Conservation (phyloP, 2,329 filamentous ascomycete genomes). For the Colletotrichum liaoningense region DNA sequence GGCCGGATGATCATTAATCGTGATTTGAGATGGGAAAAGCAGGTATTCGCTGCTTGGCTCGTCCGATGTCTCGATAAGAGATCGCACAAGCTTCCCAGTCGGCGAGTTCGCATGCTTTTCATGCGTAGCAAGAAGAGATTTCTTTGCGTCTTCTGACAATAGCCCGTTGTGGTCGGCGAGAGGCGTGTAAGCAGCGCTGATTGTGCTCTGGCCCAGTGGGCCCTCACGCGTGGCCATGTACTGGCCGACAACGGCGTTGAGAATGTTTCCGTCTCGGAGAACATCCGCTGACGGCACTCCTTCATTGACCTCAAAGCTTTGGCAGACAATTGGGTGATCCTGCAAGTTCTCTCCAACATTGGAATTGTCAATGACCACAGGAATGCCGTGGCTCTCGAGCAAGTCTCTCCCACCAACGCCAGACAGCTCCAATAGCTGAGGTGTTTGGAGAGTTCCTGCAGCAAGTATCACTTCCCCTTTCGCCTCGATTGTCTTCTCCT, state of each 20-base stretch:
- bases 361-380: constrained; percentile 45
- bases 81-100: constrained; percentile 36
- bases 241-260: constrained; percentile 46
- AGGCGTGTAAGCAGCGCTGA: constrained; percentile 44
- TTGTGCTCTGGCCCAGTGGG: constrained; percentile 45
- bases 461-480: constrained; percentile 54
- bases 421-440: constrained; percentile 55
- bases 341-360: constrained; percentile 53
- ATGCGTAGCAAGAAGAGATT: constrained; percentile 39
- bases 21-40: constrained; percentile 46
- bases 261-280: constrained; percentile 46
- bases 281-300: constrained; percentile 50
- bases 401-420: constrained; percentile 49
- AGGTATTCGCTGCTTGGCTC: constrained; percentile 49
- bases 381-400: constrained; percentile 45
- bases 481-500: constrained; percentile 37
- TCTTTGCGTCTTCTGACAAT: constrained; percentile 40
- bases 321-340: constrained; percentile 53
- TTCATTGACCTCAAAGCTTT: constrained; percentile 54
- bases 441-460: constrained; percentile 54
- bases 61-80: constrained; percentile 43
- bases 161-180: constrained; percentile 44
- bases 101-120: constrained; percentile 30
- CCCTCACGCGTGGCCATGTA: constrained; percentile 49
- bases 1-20: constrained; percentile 38